Percentiles rank a stretch among this genome's conserved stretches.
phyloP scores from a whole-genome alignment of 257 asterid genomes.

The Coffea canephora region DNA sequence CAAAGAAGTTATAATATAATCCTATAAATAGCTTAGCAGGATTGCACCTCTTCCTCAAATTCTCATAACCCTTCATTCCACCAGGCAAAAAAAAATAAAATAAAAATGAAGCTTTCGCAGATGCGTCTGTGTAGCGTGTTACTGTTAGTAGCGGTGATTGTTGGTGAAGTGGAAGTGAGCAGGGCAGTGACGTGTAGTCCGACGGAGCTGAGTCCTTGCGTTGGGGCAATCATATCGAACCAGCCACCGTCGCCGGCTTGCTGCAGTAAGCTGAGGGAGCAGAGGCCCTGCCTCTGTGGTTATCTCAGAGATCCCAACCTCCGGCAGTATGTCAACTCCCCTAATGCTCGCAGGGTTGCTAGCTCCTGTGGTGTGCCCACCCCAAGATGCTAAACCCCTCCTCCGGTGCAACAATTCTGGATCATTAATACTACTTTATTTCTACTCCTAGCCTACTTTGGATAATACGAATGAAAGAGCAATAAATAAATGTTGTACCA shows the following conservation, averaged over 20 bases:
- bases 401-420: no score
- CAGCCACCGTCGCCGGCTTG: constrained; percentile 12
- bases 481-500: no score
- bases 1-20: no score
- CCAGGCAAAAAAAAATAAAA: no score
- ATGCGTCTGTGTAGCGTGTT: neutral
- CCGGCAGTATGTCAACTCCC: constrained; percentile 24
- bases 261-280: constrained; percentile 27
- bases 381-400: constrained; percentile 12
- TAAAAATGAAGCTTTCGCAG: neutral
- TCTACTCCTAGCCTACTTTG: no score
- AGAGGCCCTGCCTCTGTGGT: constrained; percentile 34
- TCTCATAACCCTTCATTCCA: no score
- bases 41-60: no score
- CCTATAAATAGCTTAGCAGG: no score
- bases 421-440: neutral
- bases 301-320: constrained; percentile 22
- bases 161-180: neutral
- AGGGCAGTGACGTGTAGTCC: constrained; percentile 19
- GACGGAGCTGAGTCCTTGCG: constrained; percentile 17
- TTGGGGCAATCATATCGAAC: neutral
- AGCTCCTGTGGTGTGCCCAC: constrained; percentile 16
- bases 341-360: constrained; percentile 25
- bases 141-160: neutral
- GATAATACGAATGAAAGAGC: no score